These are phyloP conservation scores for Pseudocercospora macadamiae DNA, from an alignment of 2,329 filamentous ascomycete species.

Conservation along the genomic window DNA sequence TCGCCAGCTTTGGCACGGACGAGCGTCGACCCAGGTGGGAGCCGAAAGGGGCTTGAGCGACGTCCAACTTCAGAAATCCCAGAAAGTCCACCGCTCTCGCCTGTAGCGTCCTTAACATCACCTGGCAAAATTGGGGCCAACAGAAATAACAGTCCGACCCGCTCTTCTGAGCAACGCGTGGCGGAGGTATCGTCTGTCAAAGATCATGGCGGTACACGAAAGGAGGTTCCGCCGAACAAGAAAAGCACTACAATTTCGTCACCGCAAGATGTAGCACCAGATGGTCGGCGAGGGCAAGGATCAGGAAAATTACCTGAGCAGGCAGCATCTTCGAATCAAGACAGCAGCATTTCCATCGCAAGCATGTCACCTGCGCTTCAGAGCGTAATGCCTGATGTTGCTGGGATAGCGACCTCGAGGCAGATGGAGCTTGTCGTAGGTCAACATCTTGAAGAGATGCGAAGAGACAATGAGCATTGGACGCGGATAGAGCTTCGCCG, in stretches of 20 bases:
- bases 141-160: too few relatives aligned
- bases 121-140: too few relatives aligned
- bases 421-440: slow-evolving; percentile 30
- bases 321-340: background rate
- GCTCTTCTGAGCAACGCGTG: too few relatives aligned
- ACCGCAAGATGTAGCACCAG: too few relatives aligned
- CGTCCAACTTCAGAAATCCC: background rate
- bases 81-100: slow-evolving; percentile 7
- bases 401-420: slow-evolving; percentile 3
- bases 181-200: background rate
- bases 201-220: too few relatives aligned
- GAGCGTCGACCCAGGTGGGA: too few relatives aligned
- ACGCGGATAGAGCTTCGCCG: slow-evolving; percentile 25
- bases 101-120: too few relatives aligned
- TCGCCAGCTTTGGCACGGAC: too few relatives aligned
- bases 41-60: background rate
- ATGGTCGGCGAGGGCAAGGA: background rate
- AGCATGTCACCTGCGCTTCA: background rate
- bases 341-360: slow-evolving; percentile 1
- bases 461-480: slow-evolving; percentile 35
- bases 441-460: slow-evolving; percentile 32
- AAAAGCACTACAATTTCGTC: too few relatives aligned
- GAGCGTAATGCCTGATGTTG: slow-evolving; percentile 2
- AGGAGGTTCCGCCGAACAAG: too few relatives aligned
- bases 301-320: too few relatives aligned